These are phyloP conservation scores for Acorus gramineus DNA, from an alignment of 106 monocot species.

Conservation along the genomic window DNA sequence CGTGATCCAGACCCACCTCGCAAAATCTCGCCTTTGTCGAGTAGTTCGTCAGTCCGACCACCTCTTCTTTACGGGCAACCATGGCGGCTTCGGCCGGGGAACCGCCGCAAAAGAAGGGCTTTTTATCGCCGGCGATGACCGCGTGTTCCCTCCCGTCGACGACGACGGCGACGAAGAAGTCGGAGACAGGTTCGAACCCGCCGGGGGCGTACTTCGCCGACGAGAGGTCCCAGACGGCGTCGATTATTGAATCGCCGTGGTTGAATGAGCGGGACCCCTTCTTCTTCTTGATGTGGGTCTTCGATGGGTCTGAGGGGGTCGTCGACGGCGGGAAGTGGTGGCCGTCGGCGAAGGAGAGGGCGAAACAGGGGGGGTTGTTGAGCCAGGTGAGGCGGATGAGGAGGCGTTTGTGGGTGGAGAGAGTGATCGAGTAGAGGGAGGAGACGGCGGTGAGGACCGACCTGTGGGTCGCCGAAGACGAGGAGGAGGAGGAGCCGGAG, in stretches of 20 bases:
- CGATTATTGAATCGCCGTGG: conserved; percentile 10
- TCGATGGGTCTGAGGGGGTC: neutral
- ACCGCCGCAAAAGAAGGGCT: conserved; percentile 1
- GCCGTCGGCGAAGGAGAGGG: conserved; percentile 45
- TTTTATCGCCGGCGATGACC: conserved; percentile 30
- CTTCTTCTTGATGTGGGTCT: conserved; percentile 14
- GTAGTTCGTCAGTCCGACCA: conserved; percentile 5
- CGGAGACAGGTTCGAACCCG: conserved; percentile 30
- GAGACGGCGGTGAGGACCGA: conserved; percentile 26
- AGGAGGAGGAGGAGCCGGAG: conserved; percentile 17
- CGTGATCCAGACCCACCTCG: conserved; percentile 34
- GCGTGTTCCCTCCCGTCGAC: conserved; percentile 23
- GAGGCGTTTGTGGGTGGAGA: conserved; percentile 28
- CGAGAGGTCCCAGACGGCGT: conserved; percentile 49
- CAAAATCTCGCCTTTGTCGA: conserved; percentile 32
- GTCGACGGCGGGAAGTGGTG: neutral
- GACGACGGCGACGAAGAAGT: conserved; percentile 34
- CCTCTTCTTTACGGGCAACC: conserved; percentile 30
- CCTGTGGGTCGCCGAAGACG: neutral
- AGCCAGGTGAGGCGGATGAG: conserved; percentile 57
- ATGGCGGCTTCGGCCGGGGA: conserved; percentile 17
- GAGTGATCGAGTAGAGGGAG: conserved; percentile 38
- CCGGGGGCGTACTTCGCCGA: conserved; percentile 34
- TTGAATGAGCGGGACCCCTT: conserved; percentile 21
- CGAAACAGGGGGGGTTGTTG: conserved; percentile 21